These are phyloP conservation scores for Colletotrichum sp. DNA, from an alignment of 2,329 filamentous ascomycete species.

Conservation along the genomic window DNA sequence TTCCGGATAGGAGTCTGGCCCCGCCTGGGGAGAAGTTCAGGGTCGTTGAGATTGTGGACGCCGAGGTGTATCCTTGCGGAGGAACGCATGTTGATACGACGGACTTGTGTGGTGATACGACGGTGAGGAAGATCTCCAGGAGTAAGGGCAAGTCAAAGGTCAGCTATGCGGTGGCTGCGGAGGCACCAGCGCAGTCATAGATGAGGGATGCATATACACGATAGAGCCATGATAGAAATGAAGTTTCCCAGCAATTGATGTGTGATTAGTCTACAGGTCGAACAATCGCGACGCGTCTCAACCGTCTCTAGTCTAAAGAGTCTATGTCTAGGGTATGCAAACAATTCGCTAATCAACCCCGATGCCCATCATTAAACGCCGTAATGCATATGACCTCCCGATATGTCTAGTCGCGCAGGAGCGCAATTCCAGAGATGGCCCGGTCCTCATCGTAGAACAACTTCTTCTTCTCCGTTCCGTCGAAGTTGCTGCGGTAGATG, in stretches of 20 bases:
- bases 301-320: neutral
- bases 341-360: neutral
- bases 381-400: neutral
- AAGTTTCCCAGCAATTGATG: neutral
- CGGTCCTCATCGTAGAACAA: conserved; percentile 24
- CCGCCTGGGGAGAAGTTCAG: conserved; percentile 62
- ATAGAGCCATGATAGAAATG: neutral
- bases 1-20: conserved; percentile 52
- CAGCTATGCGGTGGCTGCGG: conserved; percentile 38
- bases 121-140: conserved; percentile 70
- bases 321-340: neutral
- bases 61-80: conserved; percentile 75
- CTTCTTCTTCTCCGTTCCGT: conserved; percentile 32
- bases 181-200: neutral
- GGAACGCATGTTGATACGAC: conserved; percentile 74
- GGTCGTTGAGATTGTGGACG: conserved; percentile 72
- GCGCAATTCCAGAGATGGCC: neutral
- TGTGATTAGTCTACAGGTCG: neutral
- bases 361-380: neutral
- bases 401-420: neutral
- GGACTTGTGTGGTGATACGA: conserved; percentile 62
- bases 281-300: neutral
- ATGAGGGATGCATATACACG: neutral
- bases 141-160: conserved; percentile 68
- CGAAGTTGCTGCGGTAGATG: conserved; percentile 39